Conservation (phyloP, 2,329 filamentous ascomycete genomes). For the Microdochium nivale region DNA sequence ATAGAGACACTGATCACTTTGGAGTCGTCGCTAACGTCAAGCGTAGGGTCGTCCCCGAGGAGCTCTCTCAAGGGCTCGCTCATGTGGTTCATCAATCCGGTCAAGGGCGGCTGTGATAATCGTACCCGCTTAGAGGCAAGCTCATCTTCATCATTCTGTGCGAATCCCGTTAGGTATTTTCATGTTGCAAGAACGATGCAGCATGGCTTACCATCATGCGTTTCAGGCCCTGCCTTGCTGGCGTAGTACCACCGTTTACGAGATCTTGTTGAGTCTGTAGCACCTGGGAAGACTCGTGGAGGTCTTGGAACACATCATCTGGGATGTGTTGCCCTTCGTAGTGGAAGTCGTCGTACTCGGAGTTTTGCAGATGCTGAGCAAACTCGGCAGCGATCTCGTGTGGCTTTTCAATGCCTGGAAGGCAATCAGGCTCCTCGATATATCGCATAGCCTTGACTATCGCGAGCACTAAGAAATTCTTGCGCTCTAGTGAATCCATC, state of each 20-base stretch:
- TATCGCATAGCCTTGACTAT: slow-evolving; percentile 19
- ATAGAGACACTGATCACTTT: slow-evolving; percentile 16
- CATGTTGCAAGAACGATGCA: no score
- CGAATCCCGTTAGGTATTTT: slow-evolving; percentile 9
- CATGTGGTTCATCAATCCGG: slow-evolving; percentile 15
- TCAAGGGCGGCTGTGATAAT: slow-evolving; percentile 14
- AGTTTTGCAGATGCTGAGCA: slow-evolving; percentile 32
- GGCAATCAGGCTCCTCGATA: slow-evolving; percentile 29
- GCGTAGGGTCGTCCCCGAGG: slow-evolving; percentile 10
- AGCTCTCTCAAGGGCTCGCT: slow-evolving; percentile 22
- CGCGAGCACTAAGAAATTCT: slow-evolving; percentile 30
- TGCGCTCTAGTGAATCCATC: slow-evolving; percentile 34
- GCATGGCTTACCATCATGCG: slow-evolving; percentile 36
- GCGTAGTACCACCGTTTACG: slow-evolving; percentile 3
- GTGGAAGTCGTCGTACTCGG: slow-evolving; percentile 24
- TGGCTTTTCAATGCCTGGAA: slow-evolving; percentile 26
- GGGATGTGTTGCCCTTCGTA: slow-evolving; percentile 41
- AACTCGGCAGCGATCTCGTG: slow-evolving; percentile 39
- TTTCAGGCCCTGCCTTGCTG: slow-evolving; percentile 27
- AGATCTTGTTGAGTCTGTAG: slow-evolving; percentile 19
- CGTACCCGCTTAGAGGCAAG: slow-evolving; percentile 20
- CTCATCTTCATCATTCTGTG: slow-evolving; percentile 25
- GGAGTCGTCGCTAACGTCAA: slow-evolving; percentile 5
- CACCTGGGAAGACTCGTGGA: slow-evolving; percentile 25
- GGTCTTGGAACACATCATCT: slow-evolving; percentile 36